Conservation (phyloP, 768 basidiomycete species). For the Hypholoma sublateritium region DNA sequence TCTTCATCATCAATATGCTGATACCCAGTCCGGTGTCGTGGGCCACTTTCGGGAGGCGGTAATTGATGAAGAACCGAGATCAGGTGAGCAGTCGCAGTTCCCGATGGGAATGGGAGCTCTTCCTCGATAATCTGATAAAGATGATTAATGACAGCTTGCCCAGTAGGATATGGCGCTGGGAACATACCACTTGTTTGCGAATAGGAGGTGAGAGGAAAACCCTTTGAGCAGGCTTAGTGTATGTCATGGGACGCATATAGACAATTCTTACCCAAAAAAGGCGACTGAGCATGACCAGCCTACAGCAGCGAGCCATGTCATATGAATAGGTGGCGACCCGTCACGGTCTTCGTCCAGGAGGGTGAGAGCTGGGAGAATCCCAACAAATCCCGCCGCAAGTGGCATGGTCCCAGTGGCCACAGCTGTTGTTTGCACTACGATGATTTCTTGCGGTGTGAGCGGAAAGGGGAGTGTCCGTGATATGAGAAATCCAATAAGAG, state of each 20-base stretch:
- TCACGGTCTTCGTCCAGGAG: slow-evolving; percentile 75
- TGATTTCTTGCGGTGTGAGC: slow-evolving; percentile 88
- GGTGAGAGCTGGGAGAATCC: slow-evolving; percentile 88
- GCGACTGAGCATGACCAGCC: slow-evolving; percentile 90
- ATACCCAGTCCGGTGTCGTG: slow-evolving; percentile 62
- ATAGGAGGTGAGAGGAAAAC: slow-evolving; percentile 97
- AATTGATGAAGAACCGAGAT: slow-evolving; percentile 86
- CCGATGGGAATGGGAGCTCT: slow-evolving; percentile 90
- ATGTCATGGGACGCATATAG: background rate
- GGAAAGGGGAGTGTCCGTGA: slow-evolving; percentile 72
- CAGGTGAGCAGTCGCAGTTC: slow-evolving; percentile 94
- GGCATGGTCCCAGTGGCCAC: slow-evolving; percentile 94
- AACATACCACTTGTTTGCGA: slow-evolving; percentile 86
- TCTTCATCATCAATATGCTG: slow-evolving; percentile 38
- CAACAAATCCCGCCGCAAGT: slow-evolving; percentile 83
- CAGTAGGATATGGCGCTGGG: background rate
- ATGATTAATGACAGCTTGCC: background rate
- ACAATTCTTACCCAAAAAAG: slow-evolving; percentile 74
- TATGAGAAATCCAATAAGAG: slow-evolving; percentile 86
- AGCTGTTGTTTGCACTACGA: slow-evolving; percentile 93
- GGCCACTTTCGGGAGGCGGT: slow-evolving; percentile 60
- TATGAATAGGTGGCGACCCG: slow-evolving; percentile 69
- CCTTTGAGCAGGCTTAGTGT: slow-evolving; percentile 32
- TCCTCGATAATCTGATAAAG: slow-evolving; percentile 81
- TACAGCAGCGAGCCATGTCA: slow-evolving; percentile 73